A percentile compares a stretch with the other conserved stretches of the same genome.
Conservation (phyloP, 169 alveolate species). For the Plasmodium chabaudi region DNA sequence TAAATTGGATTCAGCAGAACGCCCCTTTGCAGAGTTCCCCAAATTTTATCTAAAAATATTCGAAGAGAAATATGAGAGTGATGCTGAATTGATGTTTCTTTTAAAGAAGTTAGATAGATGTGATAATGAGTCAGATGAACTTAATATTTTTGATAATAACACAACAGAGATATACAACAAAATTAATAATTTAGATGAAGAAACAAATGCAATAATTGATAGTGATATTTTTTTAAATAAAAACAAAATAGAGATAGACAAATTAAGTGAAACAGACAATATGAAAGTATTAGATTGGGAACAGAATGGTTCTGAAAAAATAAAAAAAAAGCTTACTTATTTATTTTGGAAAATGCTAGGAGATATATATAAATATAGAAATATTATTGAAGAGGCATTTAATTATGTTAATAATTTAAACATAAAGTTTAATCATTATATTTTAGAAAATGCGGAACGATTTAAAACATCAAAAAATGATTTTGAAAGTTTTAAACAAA, state of each 20-base stretch:
- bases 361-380: slow-evolving; percentile 44
- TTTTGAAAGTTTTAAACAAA: not conserved
- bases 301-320: not conserved
- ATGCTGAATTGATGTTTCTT: slow-evolving; percentile 43
- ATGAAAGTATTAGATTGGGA: too few species aligned
- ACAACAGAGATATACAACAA: too few species aligned
- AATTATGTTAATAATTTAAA: slow-evolving; percentile 19
- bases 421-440: not conserved
- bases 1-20: too few species aligned
- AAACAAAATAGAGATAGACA: too few species aligned
- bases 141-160: not conserved
- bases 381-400: slow-evolving; percentile 30
- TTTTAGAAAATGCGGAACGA: slow-evolving; percentile 8
- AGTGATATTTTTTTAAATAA: too few species aligned
- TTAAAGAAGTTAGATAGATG: slow-evolving; percentile 30
- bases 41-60: slow-evolving; percentile 12
- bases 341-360: slow-evolving; percentile 45
- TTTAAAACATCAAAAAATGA: not conserved
- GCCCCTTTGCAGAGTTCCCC: slow-evolving; percentile 13
- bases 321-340: slow-evolving; percentile 45
- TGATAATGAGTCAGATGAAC: not conserved
- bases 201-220: too few species aligned
- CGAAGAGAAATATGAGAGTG: slow-evolving; percentile 28
- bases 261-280: too few species aligned
- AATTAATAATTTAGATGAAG: too few species aligned